Evolutionary conservation across 208 protist species (phyloP).

Genomic region (Paratrypanosoma confusum): DNA sequence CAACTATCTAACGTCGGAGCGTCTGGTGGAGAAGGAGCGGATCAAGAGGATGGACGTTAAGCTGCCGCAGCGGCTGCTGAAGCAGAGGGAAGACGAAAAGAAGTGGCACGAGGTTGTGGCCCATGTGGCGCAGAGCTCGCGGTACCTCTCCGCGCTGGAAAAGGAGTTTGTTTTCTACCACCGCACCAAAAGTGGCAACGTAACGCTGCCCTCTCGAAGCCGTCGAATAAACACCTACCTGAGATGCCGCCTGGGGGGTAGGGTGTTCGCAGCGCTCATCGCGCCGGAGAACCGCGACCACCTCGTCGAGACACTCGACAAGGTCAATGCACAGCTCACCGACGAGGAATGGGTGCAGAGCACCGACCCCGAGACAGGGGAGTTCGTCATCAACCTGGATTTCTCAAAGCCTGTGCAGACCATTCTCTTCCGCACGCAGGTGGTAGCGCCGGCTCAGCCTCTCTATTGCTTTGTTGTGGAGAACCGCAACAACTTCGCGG

Average conservation of each 20-base stretch:
- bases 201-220: constrained; percentile 25
- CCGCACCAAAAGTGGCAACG: neutral
- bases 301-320: constrained; percentile 32
- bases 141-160: constrained; percentile 44
- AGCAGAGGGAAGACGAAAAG: constrained; percentile 32
- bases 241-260: constrained; percentile 12
- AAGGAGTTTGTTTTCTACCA: constrained; percentile 60
- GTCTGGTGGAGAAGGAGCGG: constrained; percentile 20
- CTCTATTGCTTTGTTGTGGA: constrained; percentile 12
- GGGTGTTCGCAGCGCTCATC: constrained; percentile 31
- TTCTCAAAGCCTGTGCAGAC: neutral
- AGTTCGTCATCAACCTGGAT: constrained; percentile 45
- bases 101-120: no score
- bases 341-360: constrained; percentile 37
- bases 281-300: constrained; percentile 24
- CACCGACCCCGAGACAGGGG: constrained; percentile 38
- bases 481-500: constrained; percentile 19
- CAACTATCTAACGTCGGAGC: constrained; percentile 69
- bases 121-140: constrained; percentile 52
- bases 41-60: constrained; percentile 31
- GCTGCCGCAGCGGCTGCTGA: constrained; percentile 10
- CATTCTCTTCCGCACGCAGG: neutral
- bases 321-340: constrained; percentile 10
- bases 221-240: constrained; percentile 10
- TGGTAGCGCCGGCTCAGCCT: neutral